Evolutionary conservation across 2,329 filamentous ascomycete genomes (phyloP).

Genomic region (Capronia americana): DNA sequence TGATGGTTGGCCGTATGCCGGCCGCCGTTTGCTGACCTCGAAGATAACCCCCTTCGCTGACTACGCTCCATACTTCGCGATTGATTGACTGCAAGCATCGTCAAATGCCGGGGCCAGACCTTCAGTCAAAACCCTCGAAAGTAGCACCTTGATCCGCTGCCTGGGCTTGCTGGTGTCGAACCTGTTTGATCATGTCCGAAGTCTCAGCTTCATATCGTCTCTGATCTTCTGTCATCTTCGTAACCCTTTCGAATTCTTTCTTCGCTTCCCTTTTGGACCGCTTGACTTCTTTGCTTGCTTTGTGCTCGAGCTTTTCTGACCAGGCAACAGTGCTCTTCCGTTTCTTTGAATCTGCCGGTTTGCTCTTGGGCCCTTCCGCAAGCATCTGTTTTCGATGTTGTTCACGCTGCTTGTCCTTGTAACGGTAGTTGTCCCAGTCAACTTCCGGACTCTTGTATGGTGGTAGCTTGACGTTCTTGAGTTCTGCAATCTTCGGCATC

Average conservation of each 20-base stretch:
- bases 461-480: constrained; percentile 75
- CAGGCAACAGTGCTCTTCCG: constrained; percentile 70
- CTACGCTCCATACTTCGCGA: neutral
- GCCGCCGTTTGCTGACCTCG: neutral
- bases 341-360: constrained; percentile 48
- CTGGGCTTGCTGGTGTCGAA: constrained; percentile 64
- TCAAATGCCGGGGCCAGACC: neutral
- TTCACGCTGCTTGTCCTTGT: constrained; percentile 75
- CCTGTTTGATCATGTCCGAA: constrained; percentile 67
- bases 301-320: constrained; percentile 73
- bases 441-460: constrained; percentile 66
- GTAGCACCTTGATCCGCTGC: constrained; percentile 48
- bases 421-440: constrained; percentile 71
- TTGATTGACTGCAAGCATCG: neutral
- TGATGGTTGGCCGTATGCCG: neutral
- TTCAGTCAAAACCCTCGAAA: constrained; percentile 45
- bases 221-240: constrained; percentile 74
- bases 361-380: constrained; percentile 44
- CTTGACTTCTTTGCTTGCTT: constrained; percentile 66
- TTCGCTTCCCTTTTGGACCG: constrained; percentile 70
- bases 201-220: constrained; percentile 68
- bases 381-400: constrained; percentile 66
- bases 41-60: neutral
- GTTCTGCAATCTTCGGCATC: constrained; percentile 92
- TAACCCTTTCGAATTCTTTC: constrained; percentile 67